A percentile compares a stretch with the other conserved stretches of the same genome.
These are phyloP conservation scores for barrel medic (Medicago truncatula) DNA, from an alignment of 306 rosid species.

Conservation along the genomic window MtrunA17r5.0-ANR NC_053049.1:12345501-12346000, in stretches of 20 bases:
- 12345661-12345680: too few species aligned
- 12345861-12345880: too few species aligned
- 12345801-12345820: slow-evolving; percentile 27
- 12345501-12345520: background rate
- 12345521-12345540: background rate
- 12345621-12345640: too few species aligned
- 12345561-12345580: too few species aligned
- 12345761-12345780: slow-evolving; percentile 23
- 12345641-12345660: background rate
- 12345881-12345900: background rate
- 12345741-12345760: slow-evolving; percentile 19
- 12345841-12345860: background rate
- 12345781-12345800: slow-evolving; percentile 20
- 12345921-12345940: background rate
- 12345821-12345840: background rate
- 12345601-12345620: too few species aligned
- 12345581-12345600: too few species aligned
- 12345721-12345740: background rate
- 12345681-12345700: background rate
- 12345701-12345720: background rate
- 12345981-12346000: slow-evolving; percentile 48
- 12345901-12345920: background rate
- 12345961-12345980: background rate
- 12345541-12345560: too few species aligned
- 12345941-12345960: background rate